Base-by-base conservation (phyloP, 805 yeast species). In the Candida quercuum region DNA sequence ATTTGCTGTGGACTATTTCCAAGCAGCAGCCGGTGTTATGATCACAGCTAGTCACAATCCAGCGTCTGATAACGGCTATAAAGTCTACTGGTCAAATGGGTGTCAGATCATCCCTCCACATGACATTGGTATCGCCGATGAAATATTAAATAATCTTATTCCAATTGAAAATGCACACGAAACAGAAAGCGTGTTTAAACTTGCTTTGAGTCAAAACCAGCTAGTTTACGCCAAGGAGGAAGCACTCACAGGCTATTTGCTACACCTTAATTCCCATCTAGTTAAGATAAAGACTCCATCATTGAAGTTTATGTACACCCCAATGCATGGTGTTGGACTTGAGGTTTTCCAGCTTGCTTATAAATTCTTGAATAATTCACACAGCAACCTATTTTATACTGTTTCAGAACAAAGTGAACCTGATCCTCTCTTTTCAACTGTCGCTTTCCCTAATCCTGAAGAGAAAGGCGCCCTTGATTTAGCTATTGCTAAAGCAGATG, bases 71-170 rank as follows among this genome's bases (percentile, higher is more conserved):
- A 89, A 89, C 54, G 98, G 98, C 0, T 91, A 86, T 63, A 91
- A 91, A 55, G 98, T 91, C 1, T 91, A 93, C 64, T 87, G 93
- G 77, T 66, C 71, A 9, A 91, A 91, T 56, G 98, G 96, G 4
- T 91, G 97, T 59, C 98, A 93, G 59, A 93, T 91, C 45, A 86
- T 91, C 32, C 89, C 96, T 2, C 98, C 99, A 0, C 87, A 81
- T 52, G 98, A 93, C 53, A 50, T 52, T 3, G 78, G 71, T 2
- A 91, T 91, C 45, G 88, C 96, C 17, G 42, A 57, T 3, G 53
- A 67, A 2, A 91, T 91, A 29, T 66, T 73, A 19, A 51, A 63
- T 12, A 85, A 86, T 51, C 60, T 86, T 42, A 58, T 46, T 3
- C 91, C 95, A 0, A 72, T 83, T 73, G 56, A 56, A 30, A 43